Evolutionary conservation across 2,329 filamentous ascomycete genomes (phyloP), one percentile per base, ranked within the genome.

Genomic region (Ceratocystis albifundus): DNA sequence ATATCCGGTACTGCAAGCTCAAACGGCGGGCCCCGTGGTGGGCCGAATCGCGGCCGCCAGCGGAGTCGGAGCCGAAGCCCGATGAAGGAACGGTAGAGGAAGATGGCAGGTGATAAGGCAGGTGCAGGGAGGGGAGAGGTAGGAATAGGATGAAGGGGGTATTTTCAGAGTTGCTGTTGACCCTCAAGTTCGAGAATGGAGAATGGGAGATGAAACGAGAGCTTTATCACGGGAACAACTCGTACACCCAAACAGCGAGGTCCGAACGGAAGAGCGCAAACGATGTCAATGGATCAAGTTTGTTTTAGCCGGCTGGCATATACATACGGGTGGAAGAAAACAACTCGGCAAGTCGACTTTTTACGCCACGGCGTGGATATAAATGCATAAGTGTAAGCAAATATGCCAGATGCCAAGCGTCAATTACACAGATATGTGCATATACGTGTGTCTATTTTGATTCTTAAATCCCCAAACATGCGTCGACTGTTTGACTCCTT

Each of bases 11-110:
- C 28, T 36, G 55, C 55, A n/a, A 28, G 28, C 15, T 28, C 65
- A 8, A 76, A 75, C 0, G 72, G 75, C 1, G 73, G 74, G 8
- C 76, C 75, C 22, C 74, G 77, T 41, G 74, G 75, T 2, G 76
- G 66, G 2, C 66, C 66, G 64, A 65, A 57, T 53, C 64, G 63
- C 50, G 64, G 64, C 2, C 76, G 77, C 68, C 76, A 78, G 46
- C 72, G 81, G 66, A 80, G 79, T 69, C 76, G 81, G 59, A 79
- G 77, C 65, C 75, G 77, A 22, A 82, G 80, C 71, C 74, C 78
- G 5, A 62, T 61, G 45, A 65, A 61, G 48, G 65, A 66, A 22
- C 20, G 41, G 45, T 22, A 12, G 17, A 53, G 45, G 25, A 17
- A 25, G 30, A 8, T 15, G 45, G 53, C 25, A 45, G 17, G 48